These are phyloP conservation scores for Luzula sylvatica DNA, from an alignment of 176 grass and related monocot genomes.

Conservation along the genomic window DNA sequence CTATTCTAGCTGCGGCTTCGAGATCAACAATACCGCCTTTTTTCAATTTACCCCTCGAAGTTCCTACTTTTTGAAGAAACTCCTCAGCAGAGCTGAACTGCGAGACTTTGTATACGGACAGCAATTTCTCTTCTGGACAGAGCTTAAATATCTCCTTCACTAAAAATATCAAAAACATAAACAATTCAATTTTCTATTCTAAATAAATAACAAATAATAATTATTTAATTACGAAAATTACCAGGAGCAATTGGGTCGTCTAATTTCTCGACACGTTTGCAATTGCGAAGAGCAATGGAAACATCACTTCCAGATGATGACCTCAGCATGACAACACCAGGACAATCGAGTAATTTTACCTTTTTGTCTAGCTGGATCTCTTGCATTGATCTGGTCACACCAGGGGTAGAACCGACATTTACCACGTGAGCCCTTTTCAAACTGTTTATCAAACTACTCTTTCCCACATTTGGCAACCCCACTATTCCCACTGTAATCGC, in stretches of 20 bases:
- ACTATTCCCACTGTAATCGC: slow-evolving; percentile 95
- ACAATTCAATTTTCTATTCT: not conserved
- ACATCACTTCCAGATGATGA: slow-evolving; percentile 39
- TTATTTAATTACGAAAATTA: slow-evolving; percentile 15
- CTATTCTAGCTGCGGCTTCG: slow-evolving; percentile 83
- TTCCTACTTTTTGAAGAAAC: slow-evolving; percentile 84
- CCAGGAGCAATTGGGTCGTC: slow-evolving; percentile 79
- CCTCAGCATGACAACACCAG: slow-evolving; percentile 97
- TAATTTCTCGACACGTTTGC: slow-evolving; percentile 94
- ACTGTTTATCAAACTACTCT: slow-evolving; percentile 96
- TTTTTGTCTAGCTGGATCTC: slow-evolving; percentile 94
- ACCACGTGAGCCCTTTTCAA: slow-evolving; percentile 88
- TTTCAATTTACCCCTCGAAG: slow-evolving; percentile 68
- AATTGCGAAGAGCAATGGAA: slow-evolving; percentile 75
- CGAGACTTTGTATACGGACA: slow-evolving; percentile 79
- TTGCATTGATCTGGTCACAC: slow-evolving; percentile 87
- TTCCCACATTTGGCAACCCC: slow-evolving; percentile 95
- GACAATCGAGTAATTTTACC: slow-evolving; percentile 91
- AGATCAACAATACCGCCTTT: slow-evolving; percentile 88
- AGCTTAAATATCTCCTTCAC: slow-evolving; percentile 86
- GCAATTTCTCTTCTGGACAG: slow-evolving; percentile 58
- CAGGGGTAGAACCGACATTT: slow-evolving; percentile 86
- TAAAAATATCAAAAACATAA: slow-evolving; percentile 21
- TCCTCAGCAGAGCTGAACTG: slow-evolving; percentile 73
- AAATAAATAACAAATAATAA: slow-evolving; percentile 3